phyloP scores from a whole-genome alignment of 352 stramenopile genomes.

The Pythium insidiosum region DNA sequence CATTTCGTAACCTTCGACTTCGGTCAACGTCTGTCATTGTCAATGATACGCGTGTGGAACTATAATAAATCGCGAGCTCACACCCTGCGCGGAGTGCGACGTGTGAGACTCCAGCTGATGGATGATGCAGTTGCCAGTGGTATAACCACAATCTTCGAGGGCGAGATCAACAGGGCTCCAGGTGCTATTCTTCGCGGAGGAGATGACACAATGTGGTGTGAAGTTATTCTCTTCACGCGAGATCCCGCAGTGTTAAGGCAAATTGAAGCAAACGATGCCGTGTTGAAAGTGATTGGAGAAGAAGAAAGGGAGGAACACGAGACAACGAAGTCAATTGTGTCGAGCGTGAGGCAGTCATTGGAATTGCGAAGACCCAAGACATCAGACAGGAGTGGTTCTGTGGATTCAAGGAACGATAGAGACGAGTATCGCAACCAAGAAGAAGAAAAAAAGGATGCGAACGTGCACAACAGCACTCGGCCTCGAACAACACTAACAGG shows the following conservation, averaged over 20 bases:
- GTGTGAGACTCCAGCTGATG: conserved; percentile 43
- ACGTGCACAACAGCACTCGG: conserved; percentile 11
- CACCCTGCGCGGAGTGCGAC: conserved; percentile 57
- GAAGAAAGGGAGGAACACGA: conserved; percentile 47
- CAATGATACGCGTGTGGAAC: conserved; percentile 89
- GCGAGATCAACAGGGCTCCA: conserved; percentile 71
- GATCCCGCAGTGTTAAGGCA: conserved; percentile 45
- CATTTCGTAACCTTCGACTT: conserved; percentile 62
- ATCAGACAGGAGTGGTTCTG: conserved; percentile 24
- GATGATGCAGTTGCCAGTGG: too few species aligned
- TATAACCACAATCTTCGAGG: conserved; percentile 78
- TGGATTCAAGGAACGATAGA: too few species aligned
- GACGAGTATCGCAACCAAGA: too few species aligned
- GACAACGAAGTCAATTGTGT: conserved; percentile 23
- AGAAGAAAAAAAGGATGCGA: neutral
- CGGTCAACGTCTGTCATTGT: conserved; percentile 25
- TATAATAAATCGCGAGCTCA: conserved; percentile 90
- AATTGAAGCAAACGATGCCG: conserved; percentile 61
- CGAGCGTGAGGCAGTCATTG: conserved; percentile 28
- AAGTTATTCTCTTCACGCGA: conserved; percentile 86
- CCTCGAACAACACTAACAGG: conserved; percentile 46
- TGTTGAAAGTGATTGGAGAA: conserved; percentile 8
- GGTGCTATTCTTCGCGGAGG: conserved; percentile 37
- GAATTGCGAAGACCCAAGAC: conserved; percentile 41
- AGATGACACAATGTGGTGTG: conserved; percentile 45